Evolutionary conservation across 78 protist species (phyloP).

Genomic region (Planoprotostelium fungivorum): DNA sequence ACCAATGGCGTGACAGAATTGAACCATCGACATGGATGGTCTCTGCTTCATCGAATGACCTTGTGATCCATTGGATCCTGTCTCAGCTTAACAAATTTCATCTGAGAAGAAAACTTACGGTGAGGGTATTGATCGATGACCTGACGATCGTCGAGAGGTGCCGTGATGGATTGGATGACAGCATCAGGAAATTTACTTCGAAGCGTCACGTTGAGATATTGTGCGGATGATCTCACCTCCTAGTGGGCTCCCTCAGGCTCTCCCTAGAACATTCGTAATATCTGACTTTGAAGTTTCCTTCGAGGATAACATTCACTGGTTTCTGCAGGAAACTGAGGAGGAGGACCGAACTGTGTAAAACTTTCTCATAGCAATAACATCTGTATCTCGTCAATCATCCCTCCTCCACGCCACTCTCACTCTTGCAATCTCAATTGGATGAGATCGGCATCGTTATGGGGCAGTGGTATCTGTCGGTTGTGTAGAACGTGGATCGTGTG

Average conservation of each 20-base stretch:
- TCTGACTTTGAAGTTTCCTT: not conserved
- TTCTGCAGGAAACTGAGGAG: not conserved
- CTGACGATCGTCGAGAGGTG: too few species aligned
- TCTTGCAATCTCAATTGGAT: not conserved
- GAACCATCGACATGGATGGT: not conserved
- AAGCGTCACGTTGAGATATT: not conserved
- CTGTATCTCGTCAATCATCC: not conserved
- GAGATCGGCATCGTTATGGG: not conserved
- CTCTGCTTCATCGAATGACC: not conserved
- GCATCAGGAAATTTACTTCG: not conserved
- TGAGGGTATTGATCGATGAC: too few species aligned
- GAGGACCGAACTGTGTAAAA: too few species aligned
- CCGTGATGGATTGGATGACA: not conserved
- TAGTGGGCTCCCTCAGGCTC: not conserved
- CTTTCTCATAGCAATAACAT: too few species aligned
- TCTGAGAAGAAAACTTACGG: too few species aligned
- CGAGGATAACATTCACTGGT: not conserved
- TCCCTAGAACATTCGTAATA: not conserved
- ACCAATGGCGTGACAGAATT: not conserved
- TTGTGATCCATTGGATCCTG: not conserved
- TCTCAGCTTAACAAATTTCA: too few species aligned
- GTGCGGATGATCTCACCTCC: not conserved
- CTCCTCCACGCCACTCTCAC: not conserved
- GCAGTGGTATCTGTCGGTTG: not conserved
- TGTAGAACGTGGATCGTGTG: not conserved